Percentiles rank a stretch among this genome's conserved stretches.
Conservation (phyloP, 2,329 filamentous ascomycete species). For the Nemania sp. region DNA sequence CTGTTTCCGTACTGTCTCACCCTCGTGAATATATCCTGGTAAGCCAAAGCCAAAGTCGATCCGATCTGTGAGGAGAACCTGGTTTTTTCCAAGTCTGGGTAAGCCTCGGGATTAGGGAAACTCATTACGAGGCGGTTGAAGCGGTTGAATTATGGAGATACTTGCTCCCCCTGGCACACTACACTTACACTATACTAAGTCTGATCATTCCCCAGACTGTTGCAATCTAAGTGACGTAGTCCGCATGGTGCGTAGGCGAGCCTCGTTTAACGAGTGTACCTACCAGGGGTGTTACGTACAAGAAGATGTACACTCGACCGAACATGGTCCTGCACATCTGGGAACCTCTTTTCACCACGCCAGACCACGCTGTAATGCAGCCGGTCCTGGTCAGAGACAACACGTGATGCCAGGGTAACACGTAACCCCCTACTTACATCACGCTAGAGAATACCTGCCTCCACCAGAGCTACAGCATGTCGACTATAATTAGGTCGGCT, state of each 20-base stretch:
- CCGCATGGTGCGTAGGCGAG: not conserved
- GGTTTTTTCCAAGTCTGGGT: conserved; percentile 20
- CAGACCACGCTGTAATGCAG: not conserved
- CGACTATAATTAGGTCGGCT: not conserved
- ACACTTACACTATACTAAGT: not conserved
- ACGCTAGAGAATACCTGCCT: too few relatives aligned
- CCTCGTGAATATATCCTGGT: conserved; percentile 2
- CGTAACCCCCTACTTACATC: not conserved
- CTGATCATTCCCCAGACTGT: conserved; percentile 1
- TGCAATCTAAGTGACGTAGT: not conserved
- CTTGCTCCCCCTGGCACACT: not conserved
- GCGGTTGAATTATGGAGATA: conserved; percentile 15
- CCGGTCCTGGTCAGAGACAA: not conserved
- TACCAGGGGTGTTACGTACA: not conserved
- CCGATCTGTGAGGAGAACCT: conserved; percentile 27
- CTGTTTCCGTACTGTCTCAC: not conserved
- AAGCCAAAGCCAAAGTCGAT: conserved; percentile 15
- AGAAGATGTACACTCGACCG: not conserved
- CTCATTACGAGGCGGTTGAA: conserved; percentile 6
- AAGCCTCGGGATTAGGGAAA: conserved; percentile 4
- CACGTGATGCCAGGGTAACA: not conserved
- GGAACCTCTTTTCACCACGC: not conserved
- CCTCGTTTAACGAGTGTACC: not conserved
- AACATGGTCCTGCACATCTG: not conserved
- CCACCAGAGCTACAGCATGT: too few relatives aligned